phyloP scores from a whole-genome alignment of 345 rosid genomes.

The Heritiera fomes region DNA sequence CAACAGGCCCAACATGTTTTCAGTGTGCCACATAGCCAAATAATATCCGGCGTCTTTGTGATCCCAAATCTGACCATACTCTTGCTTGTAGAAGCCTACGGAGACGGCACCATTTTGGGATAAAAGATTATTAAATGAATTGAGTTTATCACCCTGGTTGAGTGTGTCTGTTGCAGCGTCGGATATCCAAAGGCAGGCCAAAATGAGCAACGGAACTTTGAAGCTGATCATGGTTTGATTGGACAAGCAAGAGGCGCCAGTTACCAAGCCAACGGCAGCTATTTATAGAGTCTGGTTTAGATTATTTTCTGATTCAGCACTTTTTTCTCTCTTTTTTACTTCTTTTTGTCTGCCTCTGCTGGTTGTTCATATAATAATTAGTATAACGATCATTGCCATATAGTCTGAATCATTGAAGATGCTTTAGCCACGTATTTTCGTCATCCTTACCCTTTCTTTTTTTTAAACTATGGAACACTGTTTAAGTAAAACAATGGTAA shows the following conservation, averaged over 20 bases:
- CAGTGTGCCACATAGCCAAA: neutral
- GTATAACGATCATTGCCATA: too few relatives aligned
- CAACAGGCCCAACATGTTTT: rapidly evolving
- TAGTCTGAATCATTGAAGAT: too few relatives aligned
- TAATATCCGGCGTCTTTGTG: neutral
- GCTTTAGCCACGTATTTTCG: too few relatives aligned
- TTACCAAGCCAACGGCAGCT: too few relatives aligned
- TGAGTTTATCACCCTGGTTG: neutral
- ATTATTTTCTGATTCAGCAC: too few relatives aligned
- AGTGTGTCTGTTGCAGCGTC: neutral
- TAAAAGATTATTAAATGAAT: neutral
- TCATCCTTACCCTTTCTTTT: too few relatives aligned
- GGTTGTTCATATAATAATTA: too few relatives aligned
- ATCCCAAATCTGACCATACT: neutral
- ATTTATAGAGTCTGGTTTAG: too few relatives aligned
- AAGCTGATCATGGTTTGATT: neutral
- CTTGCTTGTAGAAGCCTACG: neutral
- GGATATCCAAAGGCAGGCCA: slow-evolving; percentile 6
- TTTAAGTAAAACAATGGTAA: too few relatives aligned
- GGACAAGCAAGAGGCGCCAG: neutral
- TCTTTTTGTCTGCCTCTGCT: too few relatives aligned
- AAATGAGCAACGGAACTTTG: neutral
- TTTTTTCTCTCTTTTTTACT: too few relatives aligned
- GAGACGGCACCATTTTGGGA: neutral
- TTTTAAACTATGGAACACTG: too few relatives aligned